Percentiles rank a stretch among this genome's conserved stretches.
phyloP scores from a whole-genome alignment of 1,284 basidiomycete species.

The Cutaneotrichosporon spelunceum region DNA sequence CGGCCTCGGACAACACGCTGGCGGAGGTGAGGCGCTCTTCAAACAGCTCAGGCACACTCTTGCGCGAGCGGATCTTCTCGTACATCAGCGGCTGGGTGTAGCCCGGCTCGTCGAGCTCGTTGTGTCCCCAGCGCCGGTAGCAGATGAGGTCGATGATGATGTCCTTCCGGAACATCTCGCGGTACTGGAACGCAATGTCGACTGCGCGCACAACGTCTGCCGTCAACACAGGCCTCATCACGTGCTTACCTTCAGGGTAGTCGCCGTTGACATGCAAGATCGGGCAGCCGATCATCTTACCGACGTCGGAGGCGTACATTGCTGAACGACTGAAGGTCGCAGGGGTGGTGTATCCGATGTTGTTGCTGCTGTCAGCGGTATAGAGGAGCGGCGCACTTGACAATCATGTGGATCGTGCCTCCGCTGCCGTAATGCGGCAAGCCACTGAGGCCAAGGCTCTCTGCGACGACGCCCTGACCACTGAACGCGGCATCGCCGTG shows the following conservation, averaged over 20 bases:
- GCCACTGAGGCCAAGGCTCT: constrained; percentile 75
- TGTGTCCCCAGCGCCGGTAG: constrained; percentile 78
- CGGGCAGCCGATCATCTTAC: constrained; percentile 83
- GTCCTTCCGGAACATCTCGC: constrained; percentile 80
- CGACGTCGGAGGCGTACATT: constrained; percentile 81
- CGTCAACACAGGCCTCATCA: constrained; percentile 10
- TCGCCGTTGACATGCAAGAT: constrained; percentile 91
- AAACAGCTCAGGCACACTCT: constrained; percentile 74
- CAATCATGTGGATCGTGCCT: constrained; percentile 83
- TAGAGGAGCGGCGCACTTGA: constrained; percentile 62
- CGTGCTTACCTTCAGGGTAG: constrained; percentile 67
- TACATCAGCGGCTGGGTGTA: constrained; percentile 90
- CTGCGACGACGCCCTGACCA: constrained; percentile 87
- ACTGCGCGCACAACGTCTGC: constrained; percentile 72
- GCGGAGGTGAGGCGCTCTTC: constrained; percentile 70
- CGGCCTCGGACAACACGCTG: constrained; percentile 57
- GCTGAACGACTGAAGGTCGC: constrained; percentile 76
- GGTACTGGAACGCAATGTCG: constrained; percentile 74
- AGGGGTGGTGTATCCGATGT: constrained; percentile 85
- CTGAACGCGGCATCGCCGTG: constrained; percentile 87
- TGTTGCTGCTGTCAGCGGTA: constrained; percentile 42
- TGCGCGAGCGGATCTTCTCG: constrained; percentile 70
- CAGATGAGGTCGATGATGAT: constrained; percentile 83
- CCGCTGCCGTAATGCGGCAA: constrained; percentile 84
- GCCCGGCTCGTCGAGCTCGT: constrained; percentile 83